These are phyloP conservation scores for Carex scoparia DNA, from an alignment of 176 grass and related monocot genomes.

Conservation along the genomic window DNA sequence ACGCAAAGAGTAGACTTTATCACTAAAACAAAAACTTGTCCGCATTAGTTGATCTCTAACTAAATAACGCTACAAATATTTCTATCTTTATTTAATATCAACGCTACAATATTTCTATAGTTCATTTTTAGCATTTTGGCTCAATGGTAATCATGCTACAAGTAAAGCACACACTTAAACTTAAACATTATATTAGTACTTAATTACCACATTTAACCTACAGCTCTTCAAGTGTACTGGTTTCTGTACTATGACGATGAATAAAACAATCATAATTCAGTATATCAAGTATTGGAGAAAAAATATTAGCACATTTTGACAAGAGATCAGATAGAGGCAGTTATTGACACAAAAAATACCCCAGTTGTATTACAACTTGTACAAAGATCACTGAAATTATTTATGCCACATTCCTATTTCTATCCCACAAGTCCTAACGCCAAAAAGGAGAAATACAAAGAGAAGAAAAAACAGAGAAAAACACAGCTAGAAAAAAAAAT, in stretches of 20 bases:
- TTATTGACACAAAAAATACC: neutral
- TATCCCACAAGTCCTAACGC: conserved; percentile 11
- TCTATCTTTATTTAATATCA: too few species aligned
- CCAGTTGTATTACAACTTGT: neutral
- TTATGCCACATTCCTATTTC: neutral
- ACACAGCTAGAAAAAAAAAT: neutral
- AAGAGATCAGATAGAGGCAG: neutral
- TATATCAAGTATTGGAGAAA: neutral
- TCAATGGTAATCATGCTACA: neutral
- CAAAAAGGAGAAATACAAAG: neutral
- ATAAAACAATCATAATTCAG: neutral
- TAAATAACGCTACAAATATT: too few species aligned
- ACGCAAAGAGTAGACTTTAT: too few species aligned
- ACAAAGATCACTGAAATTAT: conserved; percentile 23
- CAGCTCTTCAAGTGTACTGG: neutral
- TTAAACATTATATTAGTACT: neutral
- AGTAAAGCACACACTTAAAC: neutral
- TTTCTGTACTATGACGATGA: neutral
- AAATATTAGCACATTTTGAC: neutral
- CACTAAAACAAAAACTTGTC: too few species aligned
- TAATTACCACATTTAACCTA: neutral
- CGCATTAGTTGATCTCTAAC: too few species aligned
- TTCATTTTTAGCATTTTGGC: neutral
- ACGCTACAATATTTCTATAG: neutral
- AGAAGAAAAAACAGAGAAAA: neutral